phyloP scores from a whole-genome alignment of 441 rosid species.

The Corymbia calophylla region DNA sequence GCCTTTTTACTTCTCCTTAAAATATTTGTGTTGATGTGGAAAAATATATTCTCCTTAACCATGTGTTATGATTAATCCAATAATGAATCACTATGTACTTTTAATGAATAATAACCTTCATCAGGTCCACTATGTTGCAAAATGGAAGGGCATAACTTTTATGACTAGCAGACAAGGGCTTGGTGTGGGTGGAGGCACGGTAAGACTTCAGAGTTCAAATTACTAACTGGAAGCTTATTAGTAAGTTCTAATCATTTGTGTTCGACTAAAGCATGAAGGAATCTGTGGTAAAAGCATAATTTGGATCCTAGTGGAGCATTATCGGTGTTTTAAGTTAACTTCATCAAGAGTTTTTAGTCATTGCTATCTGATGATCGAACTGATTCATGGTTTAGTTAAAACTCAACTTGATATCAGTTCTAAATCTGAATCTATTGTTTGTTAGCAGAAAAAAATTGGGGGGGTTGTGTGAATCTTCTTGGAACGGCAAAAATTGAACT shows the following conservation, averaged over 20 bases:
- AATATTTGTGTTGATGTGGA: neutral
- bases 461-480: neutral
- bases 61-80: neutral
- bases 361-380: neutral
- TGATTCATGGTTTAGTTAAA: neutral
- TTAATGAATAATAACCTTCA: neutral
- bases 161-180: constrained; percentile 96
- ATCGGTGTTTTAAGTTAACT: neutral
- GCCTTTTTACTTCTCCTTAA: neutral
- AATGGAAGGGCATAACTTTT: constrained; percentile 91
- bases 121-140: constrained; percentile 93
- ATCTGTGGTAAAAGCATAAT: neutral
- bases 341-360: neutral
- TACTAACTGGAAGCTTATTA: neutral
- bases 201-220: constrained; percentile 10
- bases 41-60: neutral
- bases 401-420: neutral
- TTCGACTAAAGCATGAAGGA: neutral
- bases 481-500: neutral
- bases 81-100: neutral
- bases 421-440: neutral
- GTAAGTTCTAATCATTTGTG: neutral
- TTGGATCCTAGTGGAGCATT: neutral
- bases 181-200: constrained; percentile 95
- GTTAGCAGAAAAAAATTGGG: neutral